Evolutionary conservation across 768 basidiomycete species (phyloP).

Genomic region (Pulveroboletus ravenelii): DNA sequence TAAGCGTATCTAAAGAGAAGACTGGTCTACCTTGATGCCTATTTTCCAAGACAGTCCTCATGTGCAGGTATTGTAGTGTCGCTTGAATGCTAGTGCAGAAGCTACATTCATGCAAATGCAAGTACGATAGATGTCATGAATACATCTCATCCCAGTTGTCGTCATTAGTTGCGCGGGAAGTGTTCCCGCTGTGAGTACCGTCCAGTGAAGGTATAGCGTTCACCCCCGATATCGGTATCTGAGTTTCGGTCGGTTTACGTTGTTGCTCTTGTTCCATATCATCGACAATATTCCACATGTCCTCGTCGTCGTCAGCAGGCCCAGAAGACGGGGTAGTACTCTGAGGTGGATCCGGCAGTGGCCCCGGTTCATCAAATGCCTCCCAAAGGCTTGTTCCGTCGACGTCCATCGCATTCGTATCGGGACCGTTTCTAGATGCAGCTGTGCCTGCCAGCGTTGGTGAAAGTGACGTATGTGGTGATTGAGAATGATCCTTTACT

Average conservation of each 20-base stretch:
- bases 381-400: constrained; percentile 41
- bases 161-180: constrained; percentile 34
- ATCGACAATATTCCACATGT: constrained; percentile 67
- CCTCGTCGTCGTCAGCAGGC: constrained; percentile 46
- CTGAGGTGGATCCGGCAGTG: constrained; percentile 4
- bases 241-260: constrained; percentile 4
- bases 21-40: too few relatives aligned
- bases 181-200: constrained; percentile 5
- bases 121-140: constrained; percentile 15
- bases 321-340: background rate
- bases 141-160: constrained; percentile 69
- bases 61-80: background rate
- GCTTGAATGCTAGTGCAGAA: background rate
- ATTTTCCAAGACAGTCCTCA: background rate
- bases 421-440: constrained; percentile 6
- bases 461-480: background rate
- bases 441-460: constrained; percentile 6
- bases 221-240: constrained; percentile 25
- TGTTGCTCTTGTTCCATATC: constrained; percentile 42
- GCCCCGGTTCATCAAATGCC: constrained; percentile 12
- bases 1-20: too few relatives aligned
- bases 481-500: constrained; percentile 4
- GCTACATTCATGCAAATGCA: background rate
- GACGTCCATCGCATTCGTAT: constrained; percentile 21
- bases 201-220: constrained; percentile 13